Base-by-base conservation (phyloP, 129 eudicot genomes). In the sunflower (Helianthus annuus) region DNA sequence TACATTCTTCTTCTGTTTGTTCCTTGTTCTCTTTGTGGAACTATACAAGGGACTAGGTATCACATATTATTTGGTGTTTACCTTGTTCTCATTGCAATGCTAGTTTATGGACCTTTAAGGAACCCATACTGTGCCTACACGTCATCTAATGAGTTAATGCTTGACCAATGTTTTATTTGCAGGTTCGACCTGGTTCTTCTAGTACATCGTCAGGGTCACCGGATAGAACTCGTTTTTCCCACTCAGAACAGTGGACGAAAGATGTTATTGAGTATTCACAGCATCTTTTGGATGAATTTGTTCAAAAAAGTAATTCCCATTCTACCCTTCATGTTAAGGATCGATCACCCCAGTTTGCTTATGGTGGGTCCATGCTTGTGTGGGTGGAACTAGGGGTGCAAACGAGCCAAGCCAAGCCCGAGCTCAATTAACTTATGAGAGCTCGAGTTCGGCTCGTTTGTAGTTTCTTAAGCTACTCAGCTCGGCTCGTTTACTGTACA, bases 191-290 rank as follows among this genome's bases (percentile, higher is more conserved):
- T 0, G 83, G 89, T 55, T 81, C 95, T 42, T 80, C 93, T 12
- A 78, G 82, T 78, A 79, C 82, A 45, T 84, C 94, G 9, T 83
- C 97, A 10, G 95, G 87, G 17, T 54, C 78, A 24, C 84, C 85
- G 42, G 97, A 95, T 48, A 88, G 80, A 83, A 81, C 78, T 66
- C 88, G 86, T 65, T 51, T 84, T 63, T 63, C 94, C 52, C 96
- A 97, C 17, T 83, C 97, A 32, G 99, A 95, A 68, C 97, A 81
- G 77, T 95, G 99, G 97, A 95, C 99, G 16, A 95, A 86, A 77
- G 99, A 95, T 83, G 71, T 95, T 52, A 78, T 84, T 34, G 97
- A 95, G 60, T 95, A 95, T 83, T 83, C 90, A 80, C 97, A 95
- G 66, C 67, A 74, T 68, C 94, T 95, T 34, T 64, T 95, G 81